Evolutionary conservation across 441 rosid genomes (phyloP), one percentile per base, ranked within the genome.

Genomic region (Geranium incanum): DNA sequence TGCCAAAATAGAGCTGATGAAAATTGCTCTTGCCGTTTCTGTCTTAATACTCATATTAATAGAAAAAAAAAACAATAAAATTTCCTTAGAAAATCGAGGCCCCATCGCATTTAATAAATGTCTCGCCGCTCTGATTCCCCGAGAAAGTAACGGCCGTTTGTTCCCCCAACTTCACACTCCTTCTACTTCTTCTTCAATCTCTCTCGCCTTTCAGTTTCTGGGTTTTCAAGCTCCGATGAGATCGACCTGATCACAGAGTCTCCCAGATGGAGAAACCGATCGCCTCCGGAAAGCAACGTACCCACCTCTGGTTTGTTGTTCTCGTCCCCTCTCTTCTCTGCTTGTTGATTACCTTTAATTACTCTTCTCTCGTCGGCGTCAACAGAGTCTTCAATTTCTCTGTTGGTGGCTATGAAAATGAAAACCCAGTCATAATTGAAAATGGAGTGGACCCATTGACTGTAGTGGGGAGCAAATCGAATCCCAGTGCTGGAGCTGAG

Each of bases 291-390:
- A 48, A 48, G 57, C 57, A 48, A 15, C 13, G 57, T 48, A 11
- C 57, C 13, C 57, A 48, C n/a, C 57, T 48, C 57, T 48, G 57
- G 57, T 48, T 48, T 48, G 57, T 11, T 48, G n/a, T 48, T 48
- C 57, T 48, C 15, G 57, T 48, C n/a, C 13, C 57, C 13, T 48
- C 57, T 48, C 57, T 48, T 13, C 15, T 48, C 57, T 48, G 57
- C 57, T 48, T 48, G 15, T 48, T 48, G 57, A 48, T 48, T 48
- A 11, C 57, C 57, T 11, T 48, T 48, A 48, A 48, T 48, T 48
- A 13, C 57, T 48, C 57, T 13, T 48, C 57, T 12, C 57, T 48
- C 57, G 4, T 48, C 15, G 57, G 57, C 57, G 12, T 48, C 57
- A 11, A 48, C 57, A 48, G 4, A 3, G 57, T n/a, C 57, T 48